Evolutionary conservation across 2,329 filamentous ascomycete species (phyloP).

Genomic region (Pseudogymnoascus sp.): DNA sequence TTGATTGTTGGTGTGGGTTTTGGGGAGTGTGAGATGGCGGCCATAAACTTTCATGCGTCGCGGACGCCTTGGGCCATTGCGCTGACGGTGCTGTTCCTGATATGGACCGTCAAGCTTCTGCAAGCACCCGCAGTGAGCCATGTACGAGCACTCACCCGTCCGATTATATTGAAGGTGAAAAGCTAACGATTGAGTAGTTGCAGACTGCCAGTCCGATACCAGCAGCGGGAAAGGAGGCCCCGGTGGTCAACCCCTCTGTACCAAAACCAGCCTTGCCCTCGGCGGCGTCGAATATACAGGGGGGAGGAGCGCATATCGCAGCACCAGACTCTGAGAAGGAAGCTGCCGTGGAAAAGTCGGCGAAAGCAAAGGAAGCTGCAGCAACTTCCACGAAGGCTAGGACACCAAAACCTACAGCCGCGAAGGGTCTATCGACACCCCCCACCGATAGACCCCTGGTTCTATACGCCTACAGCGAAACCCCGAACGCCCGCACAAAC

Average conservation of each 20-base stretch:
- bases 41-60: neutral
- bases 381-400: neutral
- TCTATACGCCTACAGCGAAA: slow-evolving; percentile 26
- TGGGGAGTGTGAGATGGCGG: neutral
- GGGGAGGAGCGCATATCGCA: neutral
- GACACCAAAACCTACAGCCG: neutral
- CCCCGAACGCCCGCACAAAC: slow-evolving; percentile 20
- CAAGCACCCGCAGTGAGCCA: neutral
- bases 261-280: neutral
- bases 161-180: neutral
- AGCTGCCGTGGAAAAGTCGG: neutral
- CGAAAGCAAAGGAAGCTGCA: neutral
- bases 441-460: slow-evolving; percentile 20
- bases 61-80: slow-evolving; percentile 3
- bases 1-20: neutral
- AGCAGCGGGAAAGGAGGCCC: neutral
- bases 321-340: neutral
- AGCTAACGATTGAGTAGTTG: neutral
- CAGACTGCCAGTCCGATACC: neutral
- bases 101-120: slow-evolving; percentile 11
- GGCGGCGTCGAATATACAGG: neutral
- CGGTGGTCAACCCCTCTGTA: neutral
- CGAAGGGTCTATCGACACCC: neutral
- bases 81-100: slow-evolving; percentile 8
- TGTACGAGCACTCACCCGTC: neutral